These are phyloP conservation scores for Kalmanozyma brasiliensis DNA, from an alignment of 1,284 basidiomycete genomes.

Conservation along the genomic window DNA sequence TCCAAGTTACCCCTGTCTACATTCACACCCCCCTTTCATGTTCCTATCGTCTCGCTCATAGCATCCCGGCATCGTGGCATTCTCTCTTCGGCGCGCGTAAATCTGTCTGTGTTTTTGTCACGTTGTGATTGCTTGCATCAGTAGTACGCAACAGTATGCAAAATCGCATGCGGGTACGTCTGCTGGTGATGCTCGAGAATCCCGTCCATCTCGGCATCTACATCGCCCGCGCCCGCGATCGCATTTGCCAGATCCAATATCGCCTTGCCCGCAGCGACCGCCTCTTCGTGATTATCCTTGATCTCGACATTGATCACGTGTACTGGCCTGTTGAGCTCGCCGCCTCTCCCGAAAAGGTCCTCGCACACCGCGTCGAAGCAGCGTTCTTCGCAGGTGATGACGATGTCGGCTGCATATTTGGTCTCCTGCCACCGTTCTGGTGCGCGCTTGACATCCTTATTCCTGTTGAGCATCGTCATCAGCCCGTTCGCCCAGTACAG, in stretches of 20 bases:
- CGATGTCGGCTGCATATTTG: constrained; percentile 86
- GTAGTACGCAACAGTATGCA: constrained; percentile 77
- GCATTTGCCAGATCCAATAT: constrained; percentile 91
- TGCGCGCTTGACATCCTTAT: constrained; percentile 88
- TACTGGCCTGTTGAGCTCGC: constrained; percentile 91
- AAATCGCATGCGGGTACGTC: constrained; percentile 87
- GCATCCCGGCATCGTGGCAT: no score
- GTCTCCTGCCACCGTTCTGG: constrained; percentile 98
- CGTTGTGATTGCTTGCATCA: constrained; percentile 14
- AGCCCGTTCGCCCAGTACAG: constrained; percentile 93
- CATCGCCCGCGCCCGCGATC: constrained; percentile 76
- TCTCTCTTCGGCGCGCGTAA: no score
- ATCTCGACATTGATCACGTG: constrained; percentile 99
- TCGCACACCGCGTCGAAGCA: constrained; percentile 99
- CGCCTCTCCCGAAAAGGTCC: constrained; percentile 86
- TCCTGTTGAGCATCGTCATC: constrained; percentile 96
- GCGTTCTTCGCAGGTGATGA: constrained; percentile 98
- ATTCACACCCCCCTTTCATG: no score
- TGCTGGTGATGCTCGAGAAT: constrained; percentile 87
- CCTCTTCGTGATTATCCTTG: constrained; percentile 99
- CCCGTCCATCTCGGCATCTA: constrained; percentile 88
- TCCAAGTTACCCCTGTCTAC: no score
- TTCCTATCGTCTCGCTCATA: neutral
- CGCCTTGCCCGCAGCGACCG: constrained; percentile 91
- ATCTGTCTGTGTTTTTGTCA: no score